Evolutionary conservation across 1,284 basidiomycete genomes (phyloP).

Genomic region (Salmacisia buchloeana): DNA sequence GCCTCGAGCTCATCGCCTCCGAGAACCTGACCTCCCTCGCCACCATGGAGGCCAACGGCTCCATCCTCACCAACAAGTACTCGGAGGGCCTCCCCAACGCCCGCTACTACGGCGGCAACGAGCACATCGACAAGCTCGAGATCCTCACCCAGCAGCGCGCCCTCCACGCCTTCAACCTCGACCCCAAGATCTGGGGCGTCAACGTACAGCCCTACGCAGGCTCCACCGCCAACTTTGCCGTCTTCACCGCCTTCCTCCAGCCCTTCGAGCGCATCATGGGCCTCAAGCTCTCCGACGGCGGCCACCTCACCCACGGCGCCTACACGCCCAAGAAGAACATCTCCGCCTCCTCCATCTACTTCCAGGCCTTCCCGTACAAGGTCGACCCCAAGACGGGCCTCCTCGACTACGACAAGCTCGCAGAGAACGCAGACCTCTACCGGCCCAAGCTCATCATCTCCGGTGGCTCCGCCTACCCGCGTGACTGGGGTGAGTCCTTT

Average conservation of each 20-base stretch:
- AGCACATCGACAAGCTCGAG: conserved; percentile 92
- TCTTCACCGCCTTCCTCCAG: conserved; percentile 90
- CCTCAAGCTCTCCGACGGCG: conserved; percentile 95
- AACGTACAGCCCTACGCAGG: conserved; percentile 99
- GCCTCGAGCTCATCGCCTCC: conserved; percentile 91
- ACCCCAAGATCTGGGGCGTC: conserved; percentile 86
- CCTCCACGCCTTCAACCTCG: conserved; percentile 91
- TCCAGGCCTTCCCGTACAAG: conserved; percentile 95
- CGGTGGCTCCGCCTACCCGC: conserved; percentile 96
- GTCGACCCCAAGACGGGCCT: conserved; percentile 68
- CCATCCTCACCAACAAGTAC: conserved; percentile 98
- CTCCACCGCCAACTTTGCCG: conserved; percentile 72
- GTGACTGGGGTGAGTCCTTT: too few species aligned
- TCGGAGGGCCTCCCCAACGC: conserved; percentile 64
- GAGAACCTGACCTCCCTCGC: conserved; percentile 57
- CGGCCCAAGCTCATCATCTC: conserved; percentile 95
- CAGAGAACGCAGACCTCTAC: conserved; percentile 86
- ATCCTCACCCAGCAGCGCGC: conserved; percentile 90
- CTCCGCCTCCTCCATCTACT: conserved; percentile 99
- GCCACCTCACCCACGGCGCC: conserved; percentile 96
- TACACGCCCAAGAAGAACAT: conserved; percentile 99
- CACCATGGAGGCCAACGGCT: conserved; percentile 93
- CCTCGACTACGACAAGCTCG: conserved; percentile 81
- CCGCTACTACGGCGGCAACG: conserved; percentile 87
- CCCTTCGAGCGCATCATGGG: conserved; percentile 99